Evolutionary conservation across 1,139 yeast genomes (phyloP), one percentile per base, ranked within the genome.

Genomic region (Hyphopichia fennica): DNA sequence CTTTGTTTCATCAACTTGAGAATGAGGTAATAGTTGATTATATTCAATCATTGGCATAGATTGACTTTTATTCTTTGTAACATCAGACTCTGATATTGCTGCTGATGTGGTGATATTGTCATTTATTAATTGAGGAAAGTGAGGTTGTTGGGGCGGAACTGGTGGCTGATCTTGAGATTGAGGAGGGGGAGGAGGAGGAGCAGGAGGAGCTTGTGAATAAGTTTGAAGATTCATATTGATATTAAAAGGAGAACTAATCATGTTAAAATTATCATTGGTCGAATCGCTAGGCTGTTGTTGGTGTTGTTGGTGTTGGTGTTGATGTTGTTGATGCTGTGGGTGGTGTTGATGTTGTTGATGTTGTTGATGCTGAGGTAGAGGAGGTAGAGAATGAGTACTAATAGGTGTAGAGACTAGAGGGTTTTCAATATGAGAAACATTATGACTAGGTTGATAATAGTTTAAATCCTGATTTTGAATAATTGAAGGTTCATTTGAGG

Each of bases 31-130:
- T 10, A 17, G 22, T 9, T 35, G 20, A 15, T 30, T 17, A 32
- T 38, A 32, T 28, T 38, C 40, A 11, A 38, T 35, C 3, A 14
- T n/a, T 14, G 38, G 38, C 38, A 35, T 35, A 16, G 38, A 31
- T 9, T 38, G 36, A 27, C 40, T 38, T 32, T 31, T 31, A 22
- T 11, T 28, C 13, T 17, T 22, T 4, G 4, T 15, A 3, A 19
- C 10, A 13, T 34, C 37, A 13, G 23, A 8, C 16, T 15, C 14
- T 14, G 17, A 8, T 11, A 6, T 29, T 15, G 23, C 23, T 14
- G 32, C 18, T 8, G 32, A 5, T 14, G n/a, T 14, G 7, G 32
- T 14, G 32, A 6, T 8, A n/a, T n/a, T n/a, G n/a, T n/a, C n/a
- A n/a, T 13, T 5, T 17, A 15, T 11, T 29, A 17, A 7, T 32